Conservation (phyloP, 208 protist species). For the Leptomonas pyrrhocoris region DNA sequence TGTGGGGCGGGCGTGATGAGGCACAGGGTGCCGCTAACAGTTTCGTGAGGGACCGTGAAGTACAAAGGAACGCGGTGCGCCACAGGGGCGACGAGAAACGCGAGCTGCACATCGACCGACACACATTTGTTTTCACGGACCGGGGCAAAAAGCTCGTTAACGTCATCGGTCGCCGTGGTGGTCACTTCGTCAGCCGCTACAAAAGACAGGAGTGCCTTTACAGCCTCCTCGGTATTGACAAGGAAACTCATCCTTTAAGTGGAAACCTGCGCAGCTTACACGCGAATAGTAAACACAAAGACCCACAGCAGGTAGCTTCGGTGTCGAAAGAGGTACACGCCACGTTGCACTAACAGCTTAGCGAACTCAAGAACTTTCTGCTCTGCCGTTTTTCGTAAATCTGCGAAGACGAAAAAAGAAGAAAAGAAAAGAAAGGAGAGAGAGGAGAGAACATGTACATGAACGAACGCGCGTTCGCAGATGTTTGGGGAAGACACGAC, state of each 20-base stretch:
- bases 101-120: conserved; percentile 74
- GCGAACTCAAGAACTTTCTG: not conserved
- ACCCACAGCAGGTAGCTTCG: not conserved
- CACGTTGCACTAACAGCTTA: not conserved
- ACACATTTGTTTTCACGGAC: conserved; percentile 33
- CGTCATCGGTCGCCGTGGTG: conserved; percentile 18
- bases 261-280: not conserved
- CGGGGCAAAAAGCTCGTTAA: conserved; percentile 51
- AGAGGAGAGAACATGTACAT: not conserved
- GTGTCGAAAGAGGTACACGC: no score
- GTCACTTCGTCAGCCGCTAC: conserved; percentile 23
- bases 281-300: not conserved
- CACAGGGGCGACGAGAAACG: conserved; percentile 68
- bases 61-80: conserved; percentile 88
- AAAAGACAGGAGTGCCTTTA: conserved; percentile 65
- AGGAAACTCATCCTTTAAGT: conserved; percentile 41
- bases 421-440: conserved; percentile 1
- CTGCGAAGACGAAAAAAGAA: conserved; percentile 21
- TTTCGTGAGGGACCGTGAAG: conserved; percentile 71
- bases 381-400: not conserved
- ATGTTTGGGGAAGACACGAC: not conserved
- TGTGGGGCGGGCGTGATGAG: conserved; percentile 83
- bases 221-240: conserved; percentile 56
- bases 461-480: not conserved
- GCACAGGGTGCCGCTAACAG: conserved; percentile 73